Percentiles rank a stretch among this genome's conserved stretches.
Conservation (phyloP, 1,139 yeast species). For the Nakaseomyces uthaithaninus region DNA sequence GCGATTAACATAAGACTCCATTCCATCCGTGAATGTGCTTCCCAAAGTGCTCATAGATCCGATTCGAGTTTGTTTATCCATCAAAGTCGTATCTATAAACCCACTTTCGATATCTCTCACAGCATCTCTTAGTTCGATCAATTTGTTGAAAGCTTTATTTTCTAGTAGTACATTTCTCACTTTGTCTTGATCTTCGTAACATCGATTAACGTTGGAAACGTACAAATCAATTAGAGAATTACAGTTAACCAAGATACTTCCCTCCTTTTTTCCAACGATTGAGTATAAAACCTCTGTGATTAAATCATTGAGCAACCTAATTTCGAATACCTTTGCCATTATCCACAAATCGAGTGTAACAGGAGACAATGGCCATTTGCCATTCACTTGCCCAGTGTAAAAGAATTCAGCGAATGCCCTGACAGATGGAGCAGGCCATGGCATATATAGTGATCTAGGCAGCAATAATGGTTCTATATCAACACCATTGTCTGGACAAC, state of each 20-base stretch:
- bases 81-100: constrained; percentile 46
- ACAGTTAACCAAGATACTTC: constrained; percentile 39
- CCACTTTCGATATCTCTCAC: constrained; percentile 53
- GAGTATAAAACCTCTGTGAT: constrained; percentile 62
- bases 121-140: constrained; percentile 20
- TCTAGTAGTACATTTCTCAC: constrained; percentile 34
- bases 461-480: constrained; percentile 49
- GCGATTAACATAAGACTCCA: background rate
- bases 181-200: constrained; percentile 19
- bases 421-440: constrained; percentile 54
- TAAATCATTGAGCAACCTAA: constrained; percentile 60
- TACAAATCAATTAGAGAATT: constrained; percentile 22
- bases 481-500: constrained; percentile 10
- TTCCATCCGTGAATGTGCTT: constrained; percentile 1
- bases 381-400: constrained; percentile 70
- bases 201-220: constrained; percentile 17
- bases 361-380: constrained; percentile 60
- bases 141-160: constrained; percentile 19
- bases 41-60: constrained; percentile 19
- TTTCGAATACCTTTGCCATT: constrained; percentile 54
- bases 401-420: constrained; percentile 63
- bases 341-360: constrained; percentile 57
- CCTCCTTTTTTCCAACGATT: constrained; percentile 54
- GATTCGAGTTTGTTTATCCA: constrained; percentile 40
- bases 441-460: constrained; percentile 61